Conservation (phyloP, 495 filamentous ascomycete species). For the Aspergillus conjunctus region DNA sequence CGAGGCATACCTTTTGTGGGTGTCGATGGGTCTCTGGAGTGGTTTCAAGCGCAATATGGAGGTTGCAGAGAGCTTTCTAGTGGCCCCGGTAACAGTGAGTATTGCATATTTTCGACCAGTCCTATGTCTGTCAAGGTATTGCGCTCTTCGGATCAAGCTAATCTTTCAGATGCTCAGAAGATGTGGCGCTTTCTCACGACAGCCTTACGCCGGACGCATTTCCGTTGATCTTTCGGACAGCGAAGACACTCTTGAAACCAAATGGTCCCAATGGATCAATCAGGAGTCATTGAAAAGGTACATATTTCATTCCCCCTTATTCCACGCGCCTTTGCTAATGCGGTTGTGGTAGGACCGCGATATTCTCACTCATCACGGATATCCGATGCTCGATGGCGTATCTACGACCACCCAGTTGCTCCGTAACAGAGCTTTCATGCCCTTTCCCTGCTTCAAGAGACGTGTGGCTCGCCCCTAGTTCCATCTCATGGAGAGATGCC, state of each 20-base stretch:
- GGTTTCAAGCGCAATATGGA: background rate
- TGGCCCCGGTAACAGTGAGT: background rate
- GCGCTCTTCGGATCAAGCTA: background rate
- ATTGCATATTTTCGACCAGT: too few species aligned
- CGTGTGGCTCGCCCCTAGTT: background rate
- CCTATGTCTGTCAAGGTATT: too few species aligned
- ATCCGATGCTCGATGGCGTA: background rate
- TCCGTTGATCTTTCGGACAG: background rate
- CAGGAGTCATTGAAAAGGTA: background rate
- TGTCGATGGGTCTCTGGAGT: background rate
- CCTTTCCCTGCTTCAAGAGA: background rate
- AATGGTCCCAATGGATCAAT: background rate
- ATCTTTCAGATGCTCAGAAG: background rate
- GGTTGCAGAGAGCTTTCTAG: background rate
- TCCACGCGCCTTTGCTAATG: background rate
- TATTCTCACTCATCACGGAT: background rate
- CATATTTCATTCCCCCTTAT: background rate
- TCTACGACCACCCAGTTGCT: background rate
- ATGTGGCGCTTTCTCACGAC: background rate
- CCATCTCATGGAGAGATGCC: background rate
- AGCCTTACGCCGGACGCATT: background rate
- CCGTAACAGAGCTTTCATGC: background rate
- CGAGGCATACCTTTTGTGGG: background rate
- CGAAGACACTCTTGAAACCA: background rate
- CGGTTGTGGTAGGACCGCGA: background rate